phyloP scores from a whole-genome alignment of 345 rosid species.

The Aethionema arabicum region DNA sequence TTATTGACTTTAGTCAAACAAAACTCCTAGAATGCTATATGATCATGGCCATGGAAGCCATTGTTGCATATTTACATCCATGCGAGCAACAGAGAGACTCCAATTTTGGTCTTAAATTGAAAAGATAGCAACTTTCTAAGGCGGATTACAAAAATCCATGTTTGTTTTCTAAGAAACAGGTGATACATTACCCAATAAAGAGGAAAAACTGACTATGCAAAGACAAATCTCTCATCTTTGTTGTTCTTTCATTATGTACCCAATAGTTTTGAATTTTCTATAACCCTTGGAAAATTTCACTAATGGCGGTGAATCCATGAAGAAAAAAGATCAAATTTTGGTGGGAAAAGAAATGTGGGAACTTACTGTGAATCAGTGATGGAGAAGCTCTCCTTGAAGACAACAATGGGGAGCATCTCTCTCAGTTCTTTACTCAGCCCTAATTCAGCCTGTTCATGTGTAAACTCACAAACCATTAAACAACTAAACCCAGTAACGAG shows the following conservation, averaged over 20 bases:
- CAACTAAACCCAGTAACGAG: slow-evolving; percentile 17
- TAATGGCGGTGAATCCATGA: neutral
- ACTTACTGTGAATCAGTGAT: slow-evolving; percentile 75
- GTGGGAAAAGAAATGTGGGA: neutral
- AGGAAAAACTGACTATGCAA: neutral
- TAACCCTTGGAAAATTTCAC: neutral
- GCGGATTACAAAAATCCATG: neutral
- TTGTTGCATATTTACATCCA: neutral
- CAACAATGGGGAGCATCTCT: slow-evolving; percentile 85
- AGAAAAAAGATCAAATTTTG: neutral
- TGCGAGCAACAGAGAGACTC: slow-evolving; percentile 8
- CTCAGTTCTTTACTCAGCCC: slow-evolving; percentile 85
- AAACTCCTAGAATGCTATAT: too few species aligned
- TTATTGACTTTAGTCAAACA: slow-evolving; percentile 4
- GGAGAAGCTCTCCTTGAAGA: slow-evolving; percentile 78
- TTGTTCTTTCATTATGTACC: slow-evolving; percentile 2
- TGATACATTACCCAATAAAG: neutral
- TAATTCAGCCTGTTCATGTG: slow-evolving; percentile 51
- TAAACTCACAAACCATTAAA: slow-evolving; percentile 19
- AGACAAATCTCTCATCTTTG: neutral
- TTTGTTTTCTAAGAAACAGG: too few species aligned
- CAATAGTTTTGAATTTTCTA: neutral
- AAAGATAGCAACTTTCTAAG: neutral
- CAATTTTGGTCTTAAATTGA: neutral
- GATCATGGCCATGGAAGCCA: neutral